Evolutionary conservation across 164 flowering plant genomes (phyloP).

Genomic region (Kingdonia uniflora): DNA sequence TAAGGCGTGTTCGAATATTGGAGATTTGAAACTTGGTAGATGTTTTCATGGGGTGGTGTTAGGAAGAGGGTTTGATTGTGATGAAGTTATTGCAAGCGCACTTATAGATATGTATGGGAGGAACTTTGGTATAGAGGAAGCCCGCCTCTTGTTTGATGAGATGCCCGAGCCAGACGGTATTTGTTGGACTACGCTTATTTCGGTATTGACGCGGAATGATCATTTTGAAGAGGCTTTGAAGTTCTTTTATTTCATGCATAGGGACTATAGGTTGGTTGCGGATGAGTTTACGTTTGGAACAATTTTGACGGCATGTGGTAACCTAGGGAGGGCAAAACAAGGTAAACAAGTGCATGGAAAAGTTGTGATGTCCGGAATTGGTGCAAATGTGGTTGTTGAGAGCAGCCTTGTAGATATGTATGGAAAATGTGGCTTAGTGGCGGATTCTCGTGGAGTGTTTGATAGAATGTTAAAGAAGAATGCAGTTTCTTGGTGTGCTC

Average conservation of each 20-base stretch:
- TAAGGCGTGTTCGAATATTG: constrained; percentile 60
- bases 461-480: constrained; percentile 58
- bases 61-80: constrained; percentile 39
- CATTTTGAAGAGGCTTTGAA: constrained; percentile 42
- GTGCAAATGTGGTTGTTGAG: constrained; percentile 58
- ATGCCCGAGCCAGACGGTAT: constrained; percentile 56
- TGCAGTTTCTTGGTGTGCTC: constrained; percentile 67
- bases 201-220: constrained; percentile 56
- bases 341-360: constrained; percentile 72
- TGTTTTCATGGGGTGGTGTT: constrained; percentile 55
- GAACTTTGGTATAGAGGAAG: constrained; percentile 20
- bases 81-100: constrained; percentile 48
- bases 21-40: constrained; percentile 28
- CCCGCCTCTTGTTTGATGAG: constrained; percentile 52
- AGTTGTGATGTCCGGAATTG: constrained; percentile 35
- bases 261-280: constrained; percentile 19
- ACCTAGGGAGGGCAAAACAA: constrained; percentile 51
- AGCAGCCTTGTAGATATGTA: constrained; percentile 93
- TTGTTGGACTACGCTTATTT: constrained; percentile 70
- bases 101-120: constrained; percentile 81
- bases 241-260: constrained; percentile 42
- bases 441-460: constrained; percentile 44
- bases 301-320: constrained; percentile 65
- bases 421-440: constrained; percentile 54
- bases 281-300: constrained; percentile 75